A percentile compares a stretch with the other conserved stretches of the same genome.
phyloP scores from a whole-genome alignment of 2,329 filamentous ascomycete genomes.

The Botrytis squamosa region DNA sequence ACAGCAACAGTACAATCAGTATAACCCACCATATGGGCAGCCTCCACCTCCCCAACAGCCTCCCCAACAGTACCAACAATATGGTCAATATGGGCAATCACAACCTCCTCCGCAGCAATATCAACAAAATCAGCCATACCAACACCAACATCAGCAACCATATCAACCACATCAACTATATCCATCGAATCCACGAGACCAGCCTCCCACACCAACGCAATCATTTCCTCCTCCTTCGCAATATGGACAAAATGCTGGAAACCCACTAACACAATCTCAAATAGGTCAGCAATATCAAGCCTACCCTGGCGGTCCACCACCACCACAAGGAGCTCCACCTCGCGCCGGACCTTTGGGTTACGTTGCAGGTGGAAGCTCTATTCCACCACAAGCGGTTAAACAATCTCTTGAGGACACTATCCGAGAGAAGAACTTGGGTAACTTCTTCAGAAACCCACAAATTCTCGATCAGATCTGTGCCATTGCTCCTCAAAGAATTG shows the following conservation, averaged over 20 bases:
- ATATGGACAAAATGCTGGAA: constrained; percentile 7
- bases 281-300: constrained; percentile 23
- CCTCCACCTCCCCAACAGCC: not conserved
- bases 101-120: not conserved
- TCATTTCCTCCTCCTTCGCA: constrained; percentile 3
- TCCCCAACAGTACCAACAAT: constrained; percentile 8
- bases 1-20: constrained; percentile 11
- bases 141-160: not conserved
- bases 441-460: constrained; percentile 20
- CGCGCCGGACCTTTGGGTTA: constrained; percentile 21
- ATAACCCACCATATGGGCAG: constrained; percentile 10
- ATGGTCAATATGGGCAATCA: constrained; percentile 10
- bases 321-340: constrained; percentile 22
- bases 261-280: constrained; percentile 18
- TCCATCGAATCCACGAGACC: not conserved
- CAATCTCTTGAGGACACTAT: constrained; percentile 26
- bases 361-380: constrained; percentile 6
- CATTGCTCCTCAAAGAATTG: constrained; percentile 27
- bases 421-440: constrained; percentile 23
- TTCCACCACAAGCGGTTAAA: constrained; percentile 18
- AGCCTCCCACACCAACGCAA: not conserved
- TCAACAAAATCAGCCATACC: not conserved
- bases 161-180: not conserved
- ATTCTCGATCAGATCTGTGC: constrained; percentile 23
- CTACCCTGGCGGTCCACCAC: constrained; percentile 10